These are phyloP conservation scores for Lactarius sp. DNA, from an alignment of 768 basidiomycete genomes.

Conservation along the genomic window DNA sequence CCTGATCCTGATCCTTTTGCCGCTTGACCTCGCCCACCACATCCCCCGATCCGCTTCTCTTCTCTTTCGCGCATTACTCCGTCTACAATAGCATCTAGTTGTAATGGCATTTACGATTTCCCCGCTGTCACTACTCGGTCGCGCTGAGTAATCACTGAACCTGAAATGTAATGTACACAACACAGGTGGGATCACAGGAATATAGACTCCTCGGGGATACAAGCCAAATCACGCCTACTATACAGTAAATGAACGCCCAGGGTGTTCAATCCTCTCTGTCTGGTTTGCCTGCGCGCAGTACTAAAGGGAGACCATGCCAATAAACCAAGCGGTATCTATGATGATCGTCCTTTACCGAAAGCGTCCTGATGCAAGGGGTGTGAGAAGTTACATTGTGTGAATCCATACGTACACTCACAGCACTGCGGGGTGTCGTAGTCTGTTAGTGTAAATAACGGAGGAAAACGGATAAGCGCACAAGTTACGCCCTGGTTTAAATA, in stretches of 20 bases:
- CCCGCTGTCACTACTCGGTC: background rate
- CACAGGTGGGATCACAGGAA: background rate
- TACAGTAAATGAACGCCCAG: background rate
- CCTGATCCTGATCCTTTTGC: background rate
- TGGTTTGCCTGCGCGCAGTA: slow-evolving; percentile 5
- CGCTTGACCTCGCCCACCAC: background rate
- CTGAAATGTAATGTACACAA: background rate
- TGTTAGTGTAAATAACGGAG: background rate
- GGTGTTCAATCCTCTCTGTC: background rate
- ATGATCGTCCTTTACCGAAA: slow-evolving; percentile 58
- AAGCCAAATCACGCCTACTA: background rate
- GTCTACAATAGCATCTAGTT: background rate
- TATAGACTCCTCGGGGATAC: background rate
- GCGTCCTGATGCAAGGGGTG: slow-evolving; percentile 36
- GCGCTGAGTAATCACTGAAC: background rate
- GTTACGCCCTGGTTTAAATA: slow-evolving; percentile 34
- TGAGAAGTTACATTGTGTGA: background rate
- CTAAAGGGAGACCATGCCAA: slow-evolving; percentile 43
- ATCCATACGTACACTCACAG: slow-evolving; percentile 21
- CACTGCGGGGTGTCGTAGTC: slow-evolving; percentile 23
- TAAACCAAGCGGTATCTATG: slow-evolving; percentile 43
- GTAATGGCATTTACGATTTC: background rate
- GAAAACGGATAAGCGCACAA: slow-evolving; percentile 28
- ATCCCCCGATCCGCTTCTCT: background rate
- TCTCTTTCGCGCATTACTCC: background rate